Evolutionary conservation across 2,329 filamentous ascomycete species (phyloP), one percentile per base, ranked within the genome.

Genomic region (Triangularia setosa): DNA sequence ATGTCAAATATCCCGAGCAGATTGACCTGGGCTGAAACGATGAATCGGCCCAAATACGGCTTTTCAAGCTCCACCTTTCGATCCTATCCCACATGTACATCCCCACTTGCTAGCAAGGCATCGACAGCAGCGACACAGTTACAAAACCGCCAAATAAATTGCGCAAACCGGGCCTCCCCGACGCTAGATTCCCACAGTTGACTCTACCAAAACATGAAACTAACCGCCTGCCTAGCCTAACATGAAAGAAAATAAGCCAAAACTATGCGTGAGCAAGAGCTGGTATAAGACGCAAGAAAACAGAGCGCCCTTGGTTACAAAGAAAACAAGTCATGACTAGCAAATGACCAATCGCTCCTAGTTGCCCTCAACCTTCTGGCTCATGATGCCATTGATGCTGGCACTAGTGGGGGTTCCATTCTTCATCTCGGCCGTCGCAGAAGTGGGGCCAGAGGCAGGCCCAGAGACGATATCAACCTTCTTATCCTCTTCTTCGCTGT

Each of bases 401-500:
- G 79, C 77, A 62, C 77, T 81, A 0, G 81, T 79, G 0, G 85
- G 82, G 25, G 83, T 80, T 5, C 76, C 76, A 69, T 77, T 84
- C 75, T 87, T 87, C 54, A 78, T 75, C 52, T 87, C 85, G 14
- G 77, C 79, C 16, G 84, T 76, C 3, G 79, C 75, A 9, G 81
- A 79, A 8, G 77, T 75, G 14, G 83, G 78, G 1, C 78, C 82
- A 8, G 81, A 78, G 4, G 76, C 78, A 14, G 78, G 74, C 0
- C 78, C 74, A 16, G 76, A 73, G 53, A 73, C 71, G 14, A 74
- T 71, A 2, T 72, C 75, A 1, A 75, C 74, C 75, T 89, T 89
- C 79, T 89, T 89, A 64, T 95, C 90, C 65, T 97, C 94, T 69
- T 96, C 93, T 4, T 87, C 92, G 64, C 93, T 94, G 72, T 98